Evolutionary conservation across 192 early-diverging fungal genomes (phyloP), one percentile per base, ranked within the genome.

Genomic region (Coemansia asiatica): DNA sequence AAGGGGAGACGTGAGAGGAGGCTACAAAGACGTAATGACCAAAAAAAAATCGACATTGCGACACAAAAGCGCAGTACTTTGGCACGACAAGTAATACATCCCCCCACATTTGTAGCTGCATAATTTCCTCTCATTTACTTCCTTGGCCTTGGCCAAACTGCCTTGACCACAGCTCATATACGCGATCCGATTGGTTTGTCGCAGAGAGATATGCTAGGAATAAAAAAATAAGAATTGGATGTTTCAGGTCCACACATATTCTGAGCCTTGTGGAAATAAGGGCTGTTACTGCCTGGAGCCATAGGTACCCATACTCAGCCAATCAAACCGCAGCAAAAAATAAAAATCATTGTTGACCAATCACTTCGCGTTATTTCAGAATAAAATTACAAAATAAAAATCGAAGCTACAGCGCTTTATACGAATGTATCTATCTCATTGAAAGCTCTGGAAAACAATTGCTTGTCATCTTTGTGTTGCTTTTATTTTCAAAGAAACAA

Each of bases 161-260:
- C 40, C 15, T 44, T 44, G 2, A 44, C 40, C 40, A 33, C 31
- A 33, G 31, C 15, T 44, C 40, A 16, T 44, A 44, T 12, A 12
- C 40, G 40, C 40, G 40, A 44, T 16, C 40, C 40, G 15, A 44
- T 44, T 44, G 40, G 40, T 13, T 44, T 13, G 40, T 44, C 40
- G 8, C 40, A 2, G 10, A 44, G 12, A 44, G 40, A 44, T 44
- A 16, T 13, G n/a, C n/a, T n/a, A n/a, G n/a, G 15, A 33, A 33
- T 33, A 33, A 8, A 3, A 33, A 33, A 33, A 33, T 33, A 13
- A 2, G 8, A 44, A 44, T 13, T 44, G 40, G 40, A 3, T 44
- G 40, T 44, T 44, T 44, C 40, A 44, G 50, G 16, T 44, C 40
- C 40, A n/a, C n/a, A n/a, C n/a, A n/a, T n/a, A n/a, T n/a, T n/a